These are phyloP conservation scores for Neurospora intermedia DNA, from an alignment of 495 filamentous ascomycete species.

Conservation along the genomic window DNA sequence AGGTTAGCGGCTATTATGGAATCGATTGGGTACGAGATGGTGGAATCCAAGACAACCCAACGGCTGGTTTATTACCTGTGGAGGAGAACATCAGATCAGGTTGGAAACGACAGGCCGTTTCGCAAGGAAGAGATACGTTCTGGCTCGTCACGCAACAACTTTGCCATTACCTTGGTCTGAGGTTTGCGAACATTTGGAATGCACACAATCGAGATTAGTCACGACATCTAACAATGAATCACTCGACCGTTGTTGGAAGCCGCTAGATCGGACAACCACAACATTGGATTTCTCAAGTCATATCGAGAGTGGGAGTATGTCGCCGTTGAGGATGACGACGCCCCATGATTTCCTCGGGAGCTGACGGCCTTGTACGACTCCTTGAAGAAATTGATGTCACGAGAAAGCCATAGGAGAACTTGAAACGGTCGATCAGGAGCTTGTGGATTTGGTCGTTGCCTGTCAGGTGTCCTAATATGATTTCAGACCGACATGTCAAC, in stretches of 20 bases:
- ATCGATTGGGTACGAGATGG: conserved; percentile 58
- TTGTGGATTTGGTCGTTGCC: background rate
- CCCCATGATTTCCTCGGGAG: background rate
- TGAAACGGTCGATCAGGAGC: background rate
- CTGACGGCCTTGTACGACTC: background rate
- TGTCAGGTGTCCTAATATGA: background rate
- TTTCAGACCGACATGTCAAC: background rate
- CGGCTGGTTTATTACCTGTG: conserved; percentile 90
- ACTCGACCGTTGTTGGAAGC: background rate
- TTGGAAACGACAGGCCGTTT: conserved; percentile 16
- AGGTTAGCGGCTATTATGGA: conserved; percentile 62
- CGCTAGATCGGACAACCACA: background rate
- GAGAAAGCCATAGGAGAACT: background rate
- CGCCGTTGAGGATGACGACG: background rate
- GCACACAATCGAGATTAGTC: background rate
- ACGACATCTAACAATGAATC: background rate
- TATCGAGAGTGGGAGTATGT: background rate
- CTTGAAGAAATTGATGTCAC: background rate
- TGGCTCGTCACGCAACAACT: conserved; percentile 75
- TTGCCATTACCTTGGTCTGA: conserved; percentile 56
- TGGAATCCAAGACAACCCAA: conserved; percentile 56
- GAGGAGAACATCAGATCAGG: conserved; percentile 28
- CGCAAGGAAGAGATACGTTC: conserved; percentile 63
- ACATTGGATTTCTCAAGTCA: background rate
- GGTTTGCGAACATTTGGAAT: background rate